A percentile compares a stretch with the other conserved stretches of the same genome.
phyloP scores from a whole-genome alignment of 768 basidiomycete species.

The Collybiopsis luxurians region DNA sequence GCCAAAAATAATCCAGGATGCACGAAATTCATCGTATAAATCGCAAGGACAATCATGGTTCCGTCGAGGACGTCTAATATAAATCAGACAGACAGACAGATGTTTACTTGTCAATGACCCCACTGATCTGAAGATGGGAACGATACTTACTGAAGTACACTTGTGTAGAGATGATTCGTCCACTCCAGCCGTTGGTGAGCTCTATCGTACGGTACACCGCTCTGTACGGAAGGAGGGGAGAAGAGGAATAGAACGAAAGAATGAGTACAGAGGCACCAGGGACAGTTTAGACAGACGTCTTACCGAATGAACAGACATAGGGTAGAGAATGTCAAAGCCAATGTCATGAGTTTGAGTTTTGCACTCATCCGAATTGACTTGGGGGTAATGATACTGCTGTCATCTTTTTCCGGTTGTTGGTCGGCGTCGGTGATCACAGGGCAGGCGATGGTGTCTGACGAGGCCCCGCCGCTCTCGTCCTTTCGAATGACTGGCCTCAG shows the following conservation, averaged over 20 bases:
- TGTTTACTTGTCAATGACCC: too few species aligned
- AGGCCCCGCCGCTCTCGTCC: too few species aligned
- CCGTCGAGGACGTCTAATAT: constrained; percentile 51
- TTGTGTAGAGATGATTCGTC: constrained; percentile 46
- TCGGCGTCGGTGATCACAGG: too few species aligned
- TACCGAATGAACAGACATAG: constrained; percentile 43
- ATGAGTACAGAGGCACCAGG: too few species aligned
- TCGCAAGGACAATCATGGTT: constrained; percentile 41
- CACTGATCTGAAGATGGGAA: background rate
- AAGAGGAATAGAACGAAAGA: background rate
- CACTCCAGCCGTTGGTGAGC: constrained; percentile 49
- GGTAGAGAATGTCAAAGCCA: constrained; percentile 37
- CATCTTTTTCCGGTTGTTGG: background rate
- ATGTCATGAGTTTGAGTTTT: constrained; percentile 28
- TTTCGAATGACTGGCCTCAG: constrained; percentile 11
- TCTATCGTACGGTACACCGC: constrained; percentile 53
- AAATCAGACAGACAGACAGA: too few species aligned
- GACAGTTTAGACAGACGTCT: too few species aligned
- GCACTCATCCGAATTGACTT: constrained; percentile 14
- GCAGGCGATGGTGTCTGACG: too few species aligned
- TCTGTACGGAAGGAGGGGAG: constrained; percentile 20
- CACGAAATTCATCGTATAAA: constrained; percentile 41
- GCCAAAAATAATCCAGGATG: constrained; percentile 41
- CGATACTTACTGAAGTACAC: constrained; percentile 39
- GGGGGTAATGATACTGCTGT: too few species aligned